Conservation (phyloP, 805 yeast genomes). For the Ogataea methylovora region DNA sequence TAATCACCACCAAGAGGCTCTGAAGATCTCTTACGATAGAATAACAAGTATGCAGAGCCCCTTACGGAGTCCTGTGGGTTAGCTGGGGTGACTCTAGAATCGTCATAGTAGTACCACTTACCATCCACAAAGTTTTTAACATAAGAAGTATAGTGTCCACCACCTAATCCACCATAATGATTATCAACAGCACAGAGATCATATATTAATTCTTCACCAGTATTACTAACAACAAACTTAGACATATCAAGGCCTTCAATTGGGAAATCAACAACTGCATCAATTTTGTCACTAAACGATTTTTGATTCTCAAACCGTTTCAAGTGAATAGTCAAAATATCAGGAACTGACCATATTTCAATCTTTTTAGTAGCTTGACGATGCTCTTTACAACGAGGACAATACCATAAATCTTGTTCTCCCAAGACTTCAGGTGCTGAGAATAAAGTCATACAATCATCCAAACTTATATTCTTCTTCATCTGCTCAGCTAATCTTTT, state of each 20-base stretch:
- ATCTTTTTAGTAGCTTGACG: slow-evolving; percentile 86
- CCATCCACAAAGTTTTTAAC: slow-evolving; percentile 71
- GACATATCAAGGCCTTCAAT: slow-evolving; percentile 71
- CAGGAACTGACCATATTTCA: slow-evolving; percentile 92
- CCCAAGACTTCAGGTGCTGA: slow-evolving; percentile 80
- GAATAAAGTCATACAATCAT: slow-evolving; percentile 69
- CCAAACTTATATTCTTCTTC: slow-evolving; percentile 44
- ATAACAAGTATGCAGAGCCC: slow-evolving; percentile 81
- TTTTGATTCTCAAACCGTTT: slow-evolving; percentile 83
- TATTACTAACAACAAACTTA: slow-evolving; percentile 39
- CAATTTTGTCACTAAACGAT: slow-evolving; percentile 84
- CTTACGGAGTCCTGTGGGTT: slow-evolving; percentile 55
- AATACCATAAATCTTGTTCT: slow-evolving; percentile 88
- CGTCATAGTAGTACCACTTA: slow-evolving; percentile 88
- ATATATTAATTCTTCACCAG: slow-evolving; percentile 41
- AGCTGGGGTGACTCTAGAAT: slow-evolving; percentile 60
- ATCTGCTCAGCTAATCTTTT: slow-evolving; percentile 18
- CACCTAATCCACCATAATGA: slow-evolving; percentile 94
- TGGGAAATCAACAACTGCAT: slow-evolving; percentile 80
- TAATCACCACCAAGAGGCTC: slow-evolving; percentile 40
- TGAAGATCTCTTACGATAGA: slow-evolving; percentile 55
- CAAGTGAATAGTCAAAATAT: slow-evolving; percentile 79
- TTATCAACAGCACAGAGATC: slow-evolving; percentile 92
- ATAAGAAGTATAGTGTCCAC: slow-evolving; percentile 94
- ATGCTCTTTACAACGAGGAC: slow-evolving; percentile 84